A percentile compares a stretch with the other conserved stretches of the same genome.
Conservation (phyloP, 2,329 filamentous ascomycete species). For the Mariannaea sp. region DNA sequence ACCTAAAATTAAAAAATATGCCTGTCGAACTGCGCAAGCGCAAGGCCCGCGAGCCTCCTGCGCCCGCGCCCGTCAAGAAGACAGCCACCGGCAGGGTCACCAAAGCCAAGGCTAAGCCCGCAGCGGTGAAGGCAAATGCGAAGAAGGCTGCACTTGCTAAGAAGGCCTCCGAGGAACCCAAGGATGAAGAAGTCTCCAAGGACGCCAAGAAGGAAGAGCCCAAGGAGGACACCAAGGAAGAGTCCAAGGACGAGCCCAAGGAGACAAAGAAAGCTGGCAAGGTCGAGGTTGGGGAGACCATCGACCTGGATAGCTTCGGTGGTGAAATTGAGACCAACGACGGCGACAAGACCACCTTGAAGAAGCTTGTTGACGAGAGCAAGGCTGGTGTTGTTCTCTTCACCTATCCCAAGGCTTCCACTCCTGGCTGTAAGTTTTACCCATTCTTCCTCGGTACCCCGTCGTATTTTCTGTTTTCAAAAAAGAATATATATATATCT, state of each 20-base stretch:
- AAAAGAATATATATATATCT: too few species aligned
- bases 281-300: constrained; percentile 58
- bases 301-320: constrained; percentile 64
- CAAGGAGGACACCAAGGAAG: constrained; percentile 34
- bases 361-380: constrained; percentile 81
- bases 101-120: constrained; percentile 44
- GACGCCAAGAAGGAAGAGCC: constrained; percentile 27
- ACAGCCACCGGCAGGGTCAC: constrained; percentile 44
- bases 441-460: not conserved
- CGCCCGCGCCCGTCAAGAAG: constrained; percentile 49
- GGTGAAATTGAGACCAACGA: constrained; percentile 85
- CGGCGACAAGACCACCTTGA: constrained; percentile 77
- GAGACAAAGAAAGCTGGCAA: constrained; percentile 41
- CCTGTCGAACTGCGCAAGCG: constrained; percentile 65
- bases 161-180: constrained; percentile 22
- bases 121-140: constrained; percentile 37
- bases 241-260: constrained; percentile 20
- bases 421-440: constrained; percentile 79
- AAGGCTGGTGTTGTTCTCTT: constrained; percentile 88
- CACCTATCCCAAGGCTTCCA: constrained; percentile 94
- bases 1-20: too few species aligned
- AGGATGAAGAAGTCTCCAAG: constrained; percentile 23
- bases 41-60: constrained; percentile 58
- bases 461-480: not conserved
- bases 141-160: constrained; percentile 43